Evolutionary conservation across 129 eudicot genomes (phyloP), one percentile per base, ranked within the genome.

Genomic region (Pseudognaphalium luteoalbum): DNA sequence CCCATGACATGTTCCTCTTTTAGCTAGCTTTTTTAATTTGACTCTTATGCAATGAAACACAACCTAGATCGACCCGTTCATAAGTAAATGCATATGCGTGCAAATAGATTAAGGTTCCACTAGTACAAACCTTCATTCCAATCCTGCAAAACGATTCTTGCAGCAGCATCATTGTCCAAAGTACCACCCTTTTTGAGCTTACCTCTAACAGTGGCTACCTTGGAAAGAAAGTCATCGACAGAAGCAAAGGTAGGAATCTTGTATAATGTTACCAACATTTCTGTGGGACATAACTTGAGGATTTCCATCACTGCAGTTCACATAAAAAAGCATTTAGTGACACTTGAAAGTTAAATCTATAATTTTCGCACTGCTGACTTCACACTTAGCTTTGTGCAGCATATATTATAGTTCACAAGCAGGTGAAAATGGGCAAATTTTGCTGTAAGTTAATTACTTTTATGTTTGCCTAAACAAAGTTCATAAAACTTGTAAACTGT

Each of bases 121-220:
- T 34, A 9, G 7, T 29, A 34, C 86, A 29, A 82, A 94, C 99
- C 99, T 74, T 91, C 92, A 82, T 95, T 95, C 99, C 97, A 95
- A 71, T 95, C 99, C 37, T 82, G 95, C 87, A 95, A 72, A 67
- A 95, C 85, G 2, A 91, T 89, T 80, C 96, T 91, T 58, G 99
- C 99, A 78, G 97, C 85, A 66, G 99, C 92, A 68, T 83, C 87
- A 17, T 73, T 80, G 80, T 95, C 99, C 70, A 89, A 85, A 78
- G 80, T 63, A 42, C 99, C 99, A 21, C 99, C 99, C 72, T 95
- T 95, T 78, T 91, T 91, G 6, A 95, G 92, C 78, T 83, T 91
- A 50, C 99, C 97, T 84, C 99, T 84, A 17, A 88, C 86, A 30
- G 89, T 84, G 58, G 97, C 99, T 72, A 91, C 92, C 80, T 89